Evolutionary conservation across 257 asterid species (phyloP).

Genomic region (Lavandula angustifolia): DNA sequence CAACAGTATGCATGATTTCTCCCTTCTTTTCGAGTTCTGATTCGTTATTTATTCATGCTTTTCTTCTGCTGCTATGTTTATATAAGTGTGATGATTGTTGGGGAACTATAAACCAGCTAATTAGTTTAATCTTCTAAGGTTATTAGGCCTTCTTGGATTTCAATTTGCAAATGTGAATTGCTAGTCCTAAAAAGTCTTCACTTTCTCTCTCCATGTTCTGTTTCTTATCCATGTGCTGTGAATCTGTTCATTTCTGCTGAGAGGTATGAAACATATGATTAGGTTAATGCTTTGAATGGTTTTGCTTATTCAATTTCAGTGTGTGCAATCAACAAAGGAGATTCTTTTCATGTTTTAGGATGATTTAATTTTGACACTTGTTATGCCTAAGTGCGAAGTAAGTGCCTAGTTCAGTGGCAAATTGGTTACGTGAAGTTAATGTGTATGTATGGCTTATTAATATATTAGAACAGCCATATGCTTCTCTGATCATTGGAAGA

Average conservation of each 20-base stretch:
- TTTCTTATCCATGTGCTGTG: no score
- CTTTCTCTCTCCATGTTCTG: background rate
- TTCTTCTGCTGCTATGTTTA: background rate
- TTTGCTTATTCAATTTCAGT: conserved; percentile 4
- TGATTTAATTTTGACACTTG: background rate
- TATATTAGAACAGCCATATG: background rate
- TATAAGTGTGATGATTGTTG: background rate
- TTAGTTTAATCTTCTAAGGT: background rate
- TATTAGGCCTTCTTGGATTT: background rate
- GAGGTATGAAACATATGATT: background rate
- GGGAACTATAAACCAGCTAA: background rate
- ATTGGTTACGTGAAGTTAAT: conserved; percentile 8
- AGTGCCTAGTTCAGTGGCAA: background rate
- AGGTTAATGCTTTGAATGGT: background rate
- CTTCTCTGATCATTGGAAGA: background rate
- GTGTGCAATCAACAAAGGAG: conserved; percentile 10
- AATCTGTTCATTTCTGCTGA: background rate
- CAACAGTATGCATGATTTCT: conserved; percentile 38
- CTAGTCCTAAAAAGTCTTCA: background rate
- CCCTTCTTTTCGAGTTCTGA: background rate
- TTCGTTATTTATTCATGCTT: background rate
- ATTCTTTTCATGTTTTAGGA: background rate
- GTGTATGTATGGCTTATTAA: background rate
- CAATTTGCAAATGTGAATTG: background rate
- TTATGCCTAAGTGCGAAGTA: background rate